phyloP scores from a whole-genome alignment of 2,329 filamentous ascomycete genomes.

The Calonectria hawksworthii region DNA sequence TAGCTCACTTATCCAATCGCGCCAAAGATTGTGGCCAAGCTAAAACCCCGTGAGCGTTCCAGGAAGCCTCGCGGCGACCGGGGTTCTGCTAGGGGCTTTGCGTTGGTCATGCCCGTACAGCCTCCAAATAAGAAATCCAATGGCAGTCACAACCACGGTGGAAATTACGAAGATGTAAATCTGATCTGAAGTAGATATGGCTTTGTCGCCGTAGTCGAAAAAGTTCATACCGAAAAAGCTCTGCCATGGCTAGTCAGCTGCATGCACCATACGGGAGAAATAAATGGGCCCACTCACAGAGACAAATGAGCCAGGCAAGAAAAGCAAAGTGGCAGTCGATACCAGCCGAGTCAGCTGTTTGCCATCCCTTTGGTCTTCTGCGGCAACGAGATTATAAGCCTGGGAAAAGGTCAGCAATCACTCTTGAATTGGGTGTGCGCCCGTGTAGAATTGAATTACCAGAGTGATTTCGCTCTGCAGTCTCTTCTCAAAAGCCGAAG shows the following conservation, averaged over 20 bases:
- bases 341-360: background rate
- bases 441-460: background rate
- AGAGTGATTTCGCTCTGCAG: conserved; percentile 5
- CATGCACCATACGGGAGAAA: background rate
- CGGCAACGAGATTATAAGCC: background rate
- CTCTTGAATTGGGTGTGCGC: background rate
- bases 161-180: background rate
- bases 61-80: too few relatives aligned
- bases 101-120: background rate
- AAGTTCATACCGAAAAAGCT: conserved; percentile 3
- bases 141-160: background rate
- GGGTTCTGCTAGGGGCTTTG: background rate
- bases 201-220: background rate
- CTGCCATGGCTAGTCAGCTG: background rate
- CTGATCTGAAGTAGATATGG: background rate
- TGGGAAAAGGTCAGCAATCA: background rate
- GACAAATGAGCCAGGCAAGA: background rate
- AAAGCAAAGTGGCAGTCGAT: background rate
- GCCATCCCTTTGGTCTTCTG: background rate
- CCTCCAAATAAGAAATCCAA: background rate
- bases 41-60: background rate
- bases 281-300: background rate
- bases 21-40: background rate
- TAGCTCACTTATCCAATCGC: background rate
- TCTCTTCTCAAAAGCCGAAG: background rate